A percentile compares a stretch with the other conserved stretches of the same genome.
Evolutionary conservation across 1,139 yeast species (phyloP).

Genomic region (Taiozyma sp.): DNA sequence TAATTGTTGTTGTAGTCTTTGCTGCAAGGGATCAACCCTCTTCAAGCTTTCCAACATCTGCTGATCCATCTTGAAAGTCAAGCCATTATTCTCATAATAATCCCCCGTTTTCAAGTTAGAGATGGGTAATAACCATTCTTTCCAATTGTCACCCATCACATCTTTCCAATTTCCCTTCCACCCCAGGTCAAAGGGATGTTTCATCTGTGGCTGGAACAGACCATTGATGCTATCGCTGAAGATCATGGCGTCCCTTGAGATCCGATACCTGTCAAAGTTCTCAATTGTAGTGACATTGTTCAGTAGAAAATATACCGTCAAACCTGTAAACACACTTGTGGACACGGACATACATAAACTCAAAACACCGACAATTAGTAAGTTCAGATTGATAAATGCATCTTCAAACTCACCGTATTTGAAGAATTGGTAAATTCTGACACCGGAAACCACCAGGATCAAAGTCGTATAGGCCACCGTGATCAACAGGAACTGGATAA

Average conservation of each 20-base stretch:
- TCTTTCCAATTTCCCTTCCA: slow-evolving; percentile 51
- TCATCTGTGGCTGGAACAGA: slow-evolving; percentile 29
- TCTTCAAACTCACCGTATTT: slow-evolving; percentile 33
- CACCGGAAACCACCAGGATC: slow-evolving; percentile 35
- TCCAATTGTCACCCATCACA: slow-evolving; percentile 66
- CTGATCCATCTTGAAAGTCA: slow-evolving; percentile 35
- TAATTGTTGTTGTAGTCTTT: slow-evolving; percentile 6
- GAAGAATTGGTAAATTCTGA: slow-evolving; percentile 48
- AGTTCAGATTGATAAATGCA: slow-evolving; percentile 49
- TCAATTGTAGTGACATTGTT: slow-evolving; percentile 81
- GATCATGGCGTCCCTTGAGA: slow-evolving; percentile 40
- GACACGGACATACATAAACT: slow-evolving; percentile 64
- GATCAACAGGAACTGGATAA: slow-evolving; percentile 68
- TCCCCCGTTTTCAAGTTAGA: slow-evolving; percentile 22
- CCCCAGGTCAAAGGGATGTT: slow-evolving; percentile 77
- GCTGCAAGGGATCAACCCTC: slow-evolving; percentile 6
- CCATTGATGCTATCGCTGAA: slow-evolving; percentile 33
- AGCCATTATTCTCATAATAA: slow-evolving; percentile 39
- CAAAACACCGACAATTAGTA: slow-evolving; percentile 56
- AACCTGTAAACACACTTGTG: slow-evolving; percentile 51
- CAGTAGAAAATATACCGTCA: slow-evolving; percentile 56
- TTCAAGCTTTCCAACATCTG: slow-evolving; percentile 2
- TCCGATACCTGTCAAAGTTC: slow-evolving; percentile 56
- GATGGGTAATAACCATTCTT: slow-evolving; percentile 73
- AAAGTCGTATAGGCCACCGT: slow-evolving; percentile 45